Base-by-base conservation (phyloP, 2,329 filamentous ascomycete genomes). In the Cytospora mali region DNA sequence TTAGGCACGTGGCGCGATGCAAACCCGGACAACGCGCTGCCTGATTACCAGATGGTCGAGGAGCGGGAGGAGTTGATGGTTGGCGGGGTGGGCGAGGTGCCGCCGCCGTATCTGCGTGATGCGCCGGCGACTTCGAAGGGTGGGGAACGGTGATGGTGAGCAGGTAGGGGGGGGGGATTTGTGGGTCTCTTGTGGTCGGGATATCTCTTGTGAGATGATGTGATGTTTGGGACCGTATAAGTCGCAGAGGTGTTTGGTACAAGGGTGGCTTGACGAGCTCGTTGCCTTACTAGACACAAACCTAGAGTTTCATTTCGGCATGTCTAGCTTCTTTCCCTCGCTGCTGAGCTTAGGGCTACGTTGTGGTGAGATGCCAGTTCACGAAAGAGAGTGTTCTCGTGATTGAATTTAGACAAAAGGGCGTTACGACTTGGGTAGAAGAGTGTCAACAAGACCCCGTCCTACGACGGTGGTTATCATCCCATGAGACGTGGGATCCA, bases 1-100 rank as follows among this genome's bases (percentile, higher is more conserved):
- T 65, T 72, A 33, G 71, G 71, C 21, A 73, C 71, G 13, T 73
- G 71, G 71, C 69, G 67, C 58, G 70, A 71, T 61, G 69, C 70
- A 11, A 70, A 68, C 33, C 66, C 71, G n/a, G 71, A 72, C 64
- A 72, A 72, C 35, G 69, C 69, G 23, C 64, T 73, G 53, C 71
- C 71, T 0, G 71, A 69, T 57, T 73, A 73, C 56, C 68, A 66
- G 55, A 57, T 59, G 61, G 61, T 72, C 48, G 71, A 73, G 66
- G 60, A 67, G 50, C 66, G 68, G 18, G 71, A 73, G 60, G 71
- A 73, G 51, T 64, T 72, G 9, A 72, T 73, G 70, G 71, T 73
- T 23, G 71, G 70, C n/a, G 67, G 67, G 13, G 71, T 72, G 5
- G 71, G 71, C 4, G 71, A 73, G 64, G 69, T 73, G 14, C 70